phyloP scores from a whole-genome alignment of 164 flowering plant genomes.

The Umbilicus rupestris region DNA sequence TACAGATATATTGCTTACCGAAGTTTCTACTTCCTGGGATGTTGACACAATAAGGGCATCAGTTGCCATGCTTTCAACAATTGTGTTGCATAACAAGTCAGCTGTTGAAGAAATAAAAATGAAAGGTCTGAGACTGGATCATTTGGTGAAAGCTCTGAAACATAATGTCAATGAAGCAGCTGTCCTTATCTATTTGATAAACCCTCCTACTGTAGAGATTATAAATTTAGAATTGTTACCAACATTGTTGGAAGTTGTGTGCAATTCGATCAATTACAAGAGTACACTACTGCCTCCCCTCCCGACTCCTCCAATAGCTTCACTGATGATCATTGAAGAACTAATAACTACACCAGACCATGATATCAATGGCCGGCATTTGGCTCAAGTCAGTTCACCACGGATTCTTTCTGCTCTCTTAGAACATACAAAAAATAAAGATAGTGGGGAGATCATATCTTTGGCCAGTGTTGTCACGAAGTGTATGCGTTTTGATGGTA shows the following conservation, averaged over 20 bases:
- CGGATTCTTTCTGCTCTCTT: conserved; percentile 40
- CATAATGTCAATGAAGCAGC: conserved; percentile 64
- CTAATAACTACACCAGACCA: conserved; percentile 55
- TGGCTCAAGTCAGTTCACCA: conserved; percentile 50
- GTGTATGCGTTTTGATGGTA: conserved; percentile 64
- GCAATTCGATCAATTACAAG: conserved; percentile 30
- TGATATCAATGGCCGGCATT: conserved; percentile 37
- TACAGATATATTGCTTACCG: conserved; percentile 39
- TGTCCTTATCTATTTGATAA: conserved; percentile 48
- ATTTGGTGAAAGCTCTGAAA: conserved; percentile 55
- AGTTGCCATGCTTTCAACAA: conserved; percentile 37
- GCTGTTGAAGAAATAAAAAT: conserved; percentile 45
- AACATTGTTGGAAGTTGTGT: conserved; percentile 42
- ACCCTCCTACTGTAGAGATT: conserved; percentile 58
- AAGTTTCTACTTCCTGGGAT: conserved; percentile 53
- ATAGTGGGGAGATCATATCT: conserved; percentile 37
- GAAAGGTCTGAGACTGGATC: conserved; percentile 39
- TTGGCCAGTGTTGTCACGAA: conserved; percentile 48
- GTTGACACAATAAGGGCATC: conserved; percentile 46
- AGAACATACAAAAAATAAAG: conserved; percentile 24
- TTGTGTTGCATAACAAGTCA: conserved; percentile 32
- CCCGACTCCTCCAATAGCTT: conserved; percentile 56
- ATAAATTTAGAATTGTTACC: conserved; percentile 57
- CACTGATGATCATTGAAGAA: conserved; percentile 62
- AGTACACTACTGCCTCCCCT: conserved; percentile 16